Evolutionary conservation across 1,139 yeast species (phyloP), one percentile per base, ranked within the genome.

Genomic region (Entelexis sorbosivorans): DNA sequence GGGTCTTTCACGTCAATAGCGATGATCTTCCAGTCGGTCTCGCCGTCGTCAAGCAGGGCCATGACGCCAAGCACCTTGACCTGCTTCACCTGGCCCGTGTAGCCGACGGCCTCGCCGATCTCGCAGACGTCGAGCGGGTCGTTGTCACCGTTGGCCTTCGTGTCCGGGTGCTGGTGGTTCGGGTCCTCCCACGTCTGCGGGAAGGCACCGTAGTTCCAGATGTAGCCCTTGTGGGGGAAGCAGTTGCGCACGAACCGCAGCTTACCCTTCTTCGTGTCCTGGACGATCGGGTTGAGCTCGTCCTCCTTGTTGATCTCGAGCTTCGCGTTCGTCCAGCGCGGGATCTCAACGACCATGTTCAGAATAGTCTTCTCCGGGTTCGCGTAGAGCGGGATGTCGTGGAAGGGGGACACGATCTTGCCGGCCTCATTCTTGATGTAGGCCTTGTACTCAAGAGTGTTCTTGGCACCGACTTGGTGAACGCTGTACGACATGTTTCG

Each of bases 121-220:
- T 91, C 98, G 69, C 96, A 84, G 51, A 91, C 93, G 69, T 91
- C 98, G 60, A 91, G 74, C 22, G 98, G 98, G 70, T 91, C 98
- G 64, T 88, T 85, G 70, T 91, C 98, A 59, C 98, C 98, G 63
- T 74, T 76, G 55, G 81, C 76, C 47, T 71, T 71, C 44, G 76
- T 72, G 52, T 71, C 77, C 39, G 70, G 69, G 58, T 73, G 73
- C 48, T 60, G 61, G 43, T 65, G 63, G 54, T 73, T 71, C 34
- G 82, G 81, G 61, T 79, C 81, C 64, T 91, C 98, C 97, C 97
- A 91, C 28, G 98, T 91, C 72, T 89, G 97, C 46, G 98, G 96
- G 68, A 91, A 77, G n/a, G 97, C 96, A 58, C 98, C 97, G 67
- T 89, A 89, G 71, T 89, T 89, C 71, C 86, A 95, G 58, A 91